Conservation (phyloP, 805 yeast genomes). For the Kluyveromyces aestuarii region DNA sequence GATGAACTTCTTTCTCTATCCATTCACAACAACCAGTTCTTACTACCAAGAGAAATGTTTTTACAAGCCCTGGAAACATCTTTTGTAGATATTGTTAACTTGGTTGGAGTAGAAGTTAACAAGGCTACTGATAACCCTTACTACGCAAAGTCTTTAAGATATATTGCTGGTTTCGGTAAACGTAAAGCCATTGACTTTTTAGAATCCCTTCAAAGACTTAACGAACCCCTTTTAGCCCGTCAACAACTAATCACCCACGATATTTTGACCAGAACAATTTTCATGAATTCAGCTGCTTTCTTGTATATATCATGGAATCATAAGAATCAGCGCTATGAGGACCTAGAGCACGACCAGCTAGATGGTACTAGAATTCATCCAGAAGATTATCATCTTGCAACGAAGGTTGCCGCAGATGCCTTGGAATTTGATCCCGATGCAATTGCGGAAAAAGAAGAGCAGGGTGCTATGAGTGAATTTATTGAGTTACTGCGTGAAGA, state of each 20-base stretch:
- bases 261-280: conserved; percentile 69
- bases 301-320: conserved; percentile 63
- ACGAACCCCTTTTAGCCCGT: conserved; percentile 56
- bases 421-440: conserved; percentile 94
- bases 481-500: conserved; percentile 48
- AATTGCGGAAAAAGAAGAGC: conserved; percentile 46
- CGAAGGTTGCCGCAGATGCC: conserved; percentile 98
- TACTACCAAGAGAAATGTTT: conserved; percentile 56
- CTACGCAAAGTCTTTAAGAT: conserved; percentile 62
- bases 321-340: conserved; percentile 32
- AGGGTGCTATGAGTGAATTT: conserved; percentile 32
- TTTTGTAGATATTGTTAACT: conserved; percentile 80
- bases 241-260: conserved; percentile 78
- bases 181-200: conserved; percentile 85
- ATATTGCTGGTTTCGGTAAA: conserved; percentile 88
- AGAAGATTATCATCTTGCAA: conserved; percentile 91
- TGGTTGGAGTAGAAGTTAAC: conserved; percentile 90
- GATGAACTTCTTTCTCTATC: conserved; percentile 62
- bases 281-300: conserved; percentile 89
- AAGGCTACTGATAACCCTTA: conserved; percentile 70
- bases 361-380: conserved; percentile 97
- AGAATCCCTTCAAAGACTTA: conserved; percentile 58
- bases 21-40: conserved; percentile 64
- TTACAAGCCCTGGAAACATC: conserved; percentile 64
- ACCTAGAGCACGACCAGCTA: conserved; percentile 64